Percentiles rank a stretch among this genome's conserved stretches.
phyloP scores from a whole-genome alignment of 768 basidiomycete species.

The Phylloporus arenicola region DNA sequence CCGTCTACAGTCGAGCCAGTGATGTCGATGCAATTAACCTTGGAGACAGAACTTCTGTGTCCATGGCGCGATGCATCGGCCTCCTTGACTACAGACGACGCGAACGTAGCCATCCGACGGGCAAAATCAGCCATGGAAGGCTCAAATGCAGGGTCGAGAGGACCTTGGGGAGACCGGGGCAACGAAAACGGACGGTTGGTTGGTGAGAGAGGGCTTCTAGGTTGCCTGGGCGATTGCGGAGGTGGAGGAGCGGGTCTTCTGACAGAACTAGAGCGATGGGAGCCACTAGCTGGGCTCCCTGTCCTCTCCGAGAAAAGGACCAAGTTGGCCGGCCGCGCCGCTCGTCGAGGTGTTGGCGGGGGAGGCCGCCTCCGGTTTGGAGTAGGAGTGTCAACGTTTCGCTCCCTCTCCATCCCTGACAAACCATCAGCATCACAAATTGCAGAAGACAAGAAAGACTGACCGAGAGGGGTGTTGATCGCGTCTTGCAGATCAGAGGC shows the following conservation, averaged over 20 bases:
- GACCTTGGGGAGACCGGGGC: too few species aligned
- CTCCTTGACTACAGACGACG: not conserved
- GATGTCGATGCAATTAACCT: conserved; percentile 3
- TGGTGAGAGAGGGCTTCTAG: not conserved
- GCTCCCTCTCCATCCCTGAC: not conserved
- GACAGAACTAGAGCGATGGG: not conserved
- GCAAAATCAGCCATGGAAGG: not conserved
- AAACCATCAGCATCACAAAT: not conserved
- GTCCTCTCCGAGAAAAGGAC: not conserved
- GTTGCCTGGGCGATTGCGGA: not conserved
- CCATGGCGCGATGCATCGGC: not conserved
- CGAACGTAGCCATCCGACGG: not conserved
- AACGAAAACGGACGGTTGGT: not conserved
- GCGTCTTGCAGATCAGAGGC: not conserved
- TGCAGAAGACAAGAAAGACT: not conserved
- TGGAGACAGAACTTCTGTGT: not conserved
- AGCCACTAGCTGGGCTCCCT: not conserved
- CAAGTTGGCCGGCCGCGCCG: not conserved
- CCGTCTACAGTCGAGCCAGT: not conserved
- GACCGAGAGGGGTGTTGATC: conserved; percentile 3
- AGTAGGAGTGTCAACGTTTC: not conserved
- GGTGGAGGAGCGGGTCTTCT: conserved; percentile 9
- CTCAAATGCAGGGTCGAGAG: not conserved
- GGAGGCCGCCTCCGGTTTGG: conserved; percentile 1
- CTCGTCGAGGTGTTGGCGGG: not conserved